Conservation (phyloP, 2,329 filamentous ascomycete genomes). For the Lachnellula willkommii region DNA sequence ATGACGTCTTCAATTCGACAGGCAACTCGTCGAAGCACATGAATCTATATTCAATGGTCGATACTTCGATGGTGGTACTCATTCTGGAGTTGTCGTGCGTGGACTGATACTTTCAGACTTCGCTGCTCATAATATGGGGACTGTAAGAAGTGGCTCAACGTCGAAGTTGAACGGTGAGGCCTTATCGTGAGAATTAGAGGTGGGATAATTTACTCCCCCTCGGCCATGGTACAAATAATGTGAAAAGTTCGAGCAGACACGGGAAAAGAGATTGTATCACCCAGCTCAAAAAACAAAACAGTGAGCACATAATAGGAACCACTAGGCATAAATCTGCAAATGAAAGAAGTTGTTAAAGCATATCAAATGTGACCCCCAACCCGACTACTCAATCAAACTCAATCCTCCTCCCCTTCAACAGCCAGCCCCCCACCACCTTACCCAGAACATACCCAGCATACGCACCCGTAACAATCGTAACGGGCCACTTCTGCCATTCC, state of each 20-base stretch:
- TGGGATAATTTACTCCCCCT: too few species aligned
- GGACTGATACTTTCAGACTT: neutral
- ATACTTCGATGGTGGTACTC: neutral
- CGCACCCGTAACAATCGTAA: conserved; percentile 79
- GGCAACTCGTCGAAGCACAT: neutral
- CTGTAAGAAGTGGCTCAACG: too few species aligned
- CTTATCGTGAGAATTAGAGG: too few species aligned
- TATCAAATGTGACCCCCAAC: neutral
- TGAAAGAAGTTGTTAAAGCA: neutral
- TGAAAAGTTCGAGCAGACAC: too few species aligned
- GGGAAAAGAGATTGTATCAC: too few species aligned
- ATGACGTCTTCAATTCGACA: too few species aligned
- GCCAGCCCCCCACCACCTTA: conserved; percentile 49
- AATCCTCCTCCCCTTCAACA: conserved; percentile 30
- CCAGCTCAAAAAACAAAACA: too few species aligned
- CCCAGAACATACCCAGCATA: conserved; percentile 75
- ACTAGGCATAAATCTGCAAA: neutral
- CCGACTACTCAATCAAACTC: conserved; percentile 26
- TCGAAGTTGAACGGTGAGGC: too few species aligned
- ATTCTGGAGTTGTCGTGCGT: too few species aligned
- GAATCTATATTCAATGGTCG: neutral
- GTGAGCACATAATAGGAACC: too few species aligned
- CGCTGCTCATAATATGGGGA: neutral
- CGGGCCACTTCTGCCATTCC: conserved; percentile 98
- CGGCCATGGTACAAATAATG: too few species aligned